These are phyloP conservation scores for Plantago major DNA, from an alignment of 257 asterid genomes.

Conservation along the genomic window DNA sequence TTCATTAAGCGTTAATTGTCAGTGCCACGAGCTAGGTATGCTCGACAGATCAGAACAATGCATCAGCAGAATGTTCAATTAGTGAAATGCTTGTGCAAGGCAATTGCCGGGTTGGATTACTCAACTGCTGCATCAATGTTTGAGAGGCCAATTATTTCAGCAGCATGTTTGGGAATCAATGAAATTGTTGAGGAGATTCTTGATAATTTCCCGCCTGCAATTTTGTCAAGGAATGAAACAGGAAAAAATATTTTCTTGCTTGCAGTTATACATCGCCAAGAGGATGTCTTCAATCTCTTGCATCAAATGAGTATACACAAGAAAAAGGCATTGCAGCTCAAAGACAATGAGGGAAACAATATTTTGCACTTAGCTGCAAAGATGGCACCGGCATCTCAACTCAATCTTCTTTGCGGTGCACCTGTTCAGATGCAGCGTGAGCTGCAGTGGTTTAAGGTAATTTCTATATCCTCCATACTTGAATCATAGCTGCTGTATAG, in stretches of 20 bases:
- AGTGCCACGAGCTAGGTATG: no score
- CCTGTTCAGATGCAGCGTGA: slow-evolving; percentile 46
- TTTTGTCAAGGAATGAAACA: slow-evolving; percentile 30
- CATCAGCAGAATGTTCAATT: not conserved
- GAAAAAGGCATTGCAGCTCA: slow-evolving; percentile 24
- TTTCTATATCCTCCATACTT: not conserved
- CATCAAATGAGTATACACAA: slow-evolving; percentile 35
- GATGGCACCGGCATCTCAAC: slow-evolving; percentile 25
- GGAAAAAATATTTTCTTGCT: slow-evolving; percentile 32
- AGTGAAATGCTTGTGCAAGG: slow-evolving; percentile 30
- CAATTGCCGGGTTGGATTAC: slow-evolving; percentile 24
- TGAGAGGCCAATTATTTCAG: slow-evolving; percentile 26
- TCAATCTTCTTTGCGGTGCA: slow-evolving; percentile 35
- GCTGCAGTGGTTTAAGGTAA: slow-evolving; percentile 40
- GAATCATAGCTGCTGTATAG: not conserved
- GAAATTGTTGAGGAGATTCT: slow-evolving; percentile 44
- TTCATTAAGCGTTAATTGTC: no score
- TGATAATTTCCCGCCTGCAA: slow-evolving; percentile 33
- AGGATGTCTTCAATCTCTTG: slow-evolving; percentile 36
- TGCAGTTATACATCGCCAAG: slow-evolving; percentile 35
- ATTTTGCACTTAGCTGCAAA: slow-evolving; percentile 41
- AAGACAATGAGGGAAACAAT: slow-evolving; percentile 23
- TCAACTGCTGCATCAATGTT: slow-evolving; percentile 31
- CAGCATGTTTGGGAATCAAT: slow-evolving; percentile 32
- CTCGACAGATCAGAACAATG: no score